A percentile compares a stretch with the other conserved stretches of the same genome.
Evolutionary conservation across 768 basidiomycete species (phyloP).

Genomic region (Hemileccinum impolitum): DNA sequence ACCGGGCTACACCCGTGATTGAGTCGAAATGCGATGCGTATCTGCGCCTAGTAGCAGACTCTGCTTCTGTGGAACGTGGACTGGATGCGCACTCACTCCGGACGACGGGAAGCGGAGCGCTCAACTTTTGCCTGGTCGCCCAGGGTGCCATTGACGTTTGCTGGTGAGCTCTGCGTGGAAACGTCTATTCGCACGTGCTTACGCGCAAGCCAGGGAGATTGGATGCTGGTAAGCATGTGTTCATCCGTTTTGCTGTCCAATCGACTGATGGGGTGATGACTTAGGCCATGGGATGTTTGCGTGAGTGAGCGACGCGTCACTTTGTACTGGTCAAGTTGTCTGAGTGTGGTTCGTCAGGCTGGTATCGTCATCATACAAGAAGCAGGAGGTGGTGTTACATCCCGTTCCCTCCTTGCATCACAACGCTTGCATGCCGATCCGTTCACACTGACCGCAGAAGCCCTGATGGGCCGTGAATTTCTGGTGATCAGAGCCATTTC

Average conservation of each 20-base stretch:
- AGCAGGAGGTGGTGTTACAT: conserved; percentile 77
- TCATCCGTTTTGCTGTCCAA: not conserved
- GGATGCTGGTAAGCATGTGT: conserved; percentile 54
- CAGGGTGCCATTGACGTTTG: conserved; percentile 86
- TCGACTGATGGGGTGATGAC: not conserved
- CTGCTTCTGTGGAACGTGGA: conserved; percentile 52
- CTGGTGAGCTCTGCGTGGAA: conserved; percentile 49
- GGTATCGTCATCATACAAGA: conserved; percentile 88
- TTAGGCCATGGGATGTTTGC: conserved; percentile 83
- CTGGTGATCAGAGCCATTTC: conserved; percentile 68
- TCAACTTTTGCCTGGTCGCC: conserved; percentile 84
- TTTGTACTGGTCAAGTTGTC: not conserved
- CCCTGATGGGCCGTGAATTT: conserved; percentile 77
- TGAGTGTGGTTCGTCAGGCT: conserved; percentile 40
- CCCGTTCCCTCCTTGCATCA: conserved; percentile 44
- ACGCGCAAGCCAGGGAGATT: conserved; percentile 58
- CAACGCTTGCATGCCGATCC: conserved; percentile 33
- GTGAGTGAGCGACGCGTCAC: conserved; percentile 32
- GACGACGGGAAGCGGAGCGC: conserved; percentile 77
- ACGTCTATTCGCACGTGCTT: not conserved
- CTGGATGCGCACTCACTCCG: conserved; percentile 84
- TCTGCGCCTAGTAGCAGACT: conserved; percentile 69
- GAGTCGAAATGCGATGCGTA: conserved; percentile 64
- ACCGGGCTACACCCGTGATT: conserved; percentile 56
- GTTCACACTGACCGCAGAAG: conserved; percentile 62